Conservation (phyloP, 176 grass and related monocot genomes). For the Puccinellia tenuiflora region DNA sequence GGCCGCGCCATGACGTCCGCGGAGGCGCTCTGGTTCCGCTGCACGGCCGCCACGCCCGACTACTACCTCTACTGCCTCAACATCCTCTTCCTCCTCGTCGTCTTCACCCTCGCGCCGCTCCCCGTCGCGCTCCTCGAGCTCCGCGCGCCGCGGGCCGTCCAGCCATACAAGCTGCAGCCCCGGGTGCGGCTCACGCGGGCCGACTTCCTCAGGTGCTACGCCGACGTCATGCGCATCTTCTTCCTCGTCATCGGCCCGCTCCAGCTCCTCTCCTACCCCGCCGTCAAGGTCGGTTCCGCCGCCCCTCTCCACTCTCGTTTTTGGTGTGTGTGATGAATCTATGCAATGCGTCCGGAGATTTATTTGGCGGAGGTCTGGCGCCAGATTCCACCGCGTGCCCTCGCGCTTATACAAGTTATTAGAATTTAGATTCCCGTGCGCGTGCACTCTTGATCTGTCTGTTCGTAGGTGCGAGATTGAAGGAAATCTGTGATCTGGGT, state of each 20-base stretch:
- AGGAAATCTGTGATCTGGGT: slow-evolving; percentile 15
- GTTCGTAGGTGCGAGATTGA: neutral
- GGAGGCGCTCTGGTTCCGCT: slow-evolving; percentile 73
- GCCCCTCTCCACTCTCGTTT: neutral
- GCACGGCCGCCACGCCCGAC: slow-evolving; percentile 50
- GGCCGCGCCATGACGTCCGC: slow-evolving; percentile 46
- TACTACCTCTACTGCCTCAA: slow-evolving; percentile 69
- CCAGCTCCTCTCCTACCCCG: slow-evolving; percentile 67
- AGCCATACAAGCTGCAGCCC: slow-evolving; percentile 80
- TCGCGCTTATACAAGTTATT: neutral
- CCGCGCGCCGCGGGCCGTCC: slow-evolving; percentile 35
- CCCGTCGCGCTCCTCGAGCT: slow-evolving; percentile 82
- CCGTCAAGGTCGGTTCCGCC: slow-evolving; percentile 51
- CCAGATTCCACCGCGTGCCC: neutral
- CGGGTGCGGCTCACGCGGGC: slow-evolving; percentile 43
- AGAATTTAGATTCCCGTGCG: neutral
- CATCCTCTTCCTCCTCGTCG: slow-evolving; percentile 69
- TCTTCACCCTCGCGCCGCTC: slow-evolving; percentile 75
- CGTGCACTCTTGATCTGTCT: neutral
- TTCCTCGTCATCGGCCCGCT: slow-evolving; percentile 72
- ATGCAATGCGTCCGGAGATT: slow-evolving; percentile 21
- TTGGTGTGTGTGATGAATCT: slow-evolving; percentile 19
- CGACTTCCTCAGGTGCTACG: slow-evolving; percentile 69
- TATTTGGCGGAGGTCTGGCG: neutral
- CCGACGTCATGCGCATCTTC: slow-evolving; percentile 62